Evolutionary conservation across 164 flowering plant genomes (phyloP).

Genomic region (Houttuynia cordata): DNA sequence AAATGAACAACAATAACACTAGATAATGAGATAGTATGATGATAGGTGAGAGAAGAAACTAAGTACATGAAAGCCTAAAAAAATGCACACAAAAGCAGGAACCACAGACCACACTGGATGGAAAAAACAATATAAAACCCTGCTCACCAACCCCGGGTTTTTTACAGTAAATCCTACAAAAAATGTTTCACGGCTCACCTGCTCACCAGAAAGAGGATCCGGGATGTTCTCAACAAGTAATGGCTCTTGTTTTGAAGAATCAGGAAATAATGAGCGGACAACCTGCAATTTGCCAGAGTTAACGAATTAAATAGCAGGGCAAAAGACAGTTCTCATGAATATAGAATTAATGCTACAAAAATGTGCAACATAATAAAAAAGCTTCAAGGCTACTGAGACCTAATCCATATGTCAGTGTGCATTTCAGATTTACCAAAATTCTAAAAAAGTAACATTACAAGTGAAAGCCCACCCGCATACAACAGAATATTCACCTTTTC

Average conservation of each 20-base stretch:
- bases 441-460: too few species aligned
- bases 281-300: constrained; percentile 29
- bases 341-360: not conserved
- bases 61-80: too few species aligned
- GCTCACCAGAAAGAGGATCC: constrained; percentile 96
- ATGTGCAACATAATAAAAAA: not conserved
- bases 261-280: constrained; percentile 44
- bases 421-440: not conserved
- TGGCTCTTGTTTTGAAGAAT: constrained; percentile 67
- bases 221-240: constrained; percentile 74
- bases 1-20: too few species aligned
- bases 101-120: not conserved
- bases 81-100: not conserved
- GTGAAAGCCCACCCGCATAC: not conserved
- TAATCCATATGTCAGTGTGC: not conserved
- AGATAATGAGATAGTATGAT: too few species aligned
- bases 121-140: too few species aligned
- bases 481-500: not conserved
- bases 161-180: not conserved
- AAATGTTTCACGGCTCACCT: constrained; percentile 32
- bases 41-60: too few species aligned
- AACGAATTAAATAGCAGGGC: not conserved
- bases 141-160: too few species aligned
- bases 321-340: not conserved
- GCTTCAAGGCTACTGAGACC: too few species aligned